These are phyloP conservation scores for Chlorella sp. DNA, from an alignment of 139 green algal genomes.

Conservation along the genomic window DNA sequence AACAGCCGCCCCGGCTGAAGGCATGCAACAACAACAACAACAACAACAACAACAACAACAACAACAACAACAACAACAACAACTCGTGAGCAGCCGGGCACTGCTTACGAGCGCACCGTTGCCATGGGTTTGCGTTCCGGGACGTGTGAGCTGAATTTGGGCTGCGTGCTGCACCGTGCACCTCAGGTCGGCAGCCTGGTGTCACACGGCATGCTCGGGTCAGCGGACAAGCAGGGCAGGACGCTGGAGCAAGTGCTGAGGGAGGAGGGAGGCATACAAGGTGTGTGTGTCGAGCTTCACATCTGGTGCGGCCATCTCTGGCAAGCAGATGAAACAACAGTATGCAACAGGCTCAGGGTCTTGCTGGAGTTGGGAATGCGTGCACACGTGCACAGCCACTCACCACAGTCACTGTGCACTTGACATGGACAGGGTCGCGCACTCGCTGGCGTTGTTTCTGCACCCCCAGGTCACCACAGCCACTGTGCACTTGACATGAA, in stretches of 20 bases:
- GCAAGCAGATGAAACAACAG: too few relatives aligned
- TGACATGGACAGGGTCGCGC: background rate
- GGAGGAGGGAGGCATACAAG: constrained; percentile 11
- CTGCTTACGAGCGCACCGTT: too few relatives aligned
- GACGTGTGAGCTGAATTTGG: too few relatives aligned
- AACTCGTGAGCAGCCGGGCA: background rate
- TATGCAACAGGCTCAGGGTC: background rate
- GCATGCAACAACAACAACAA: too few relatives aligned
- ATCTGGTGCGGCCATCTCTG: too few relatives aligned
- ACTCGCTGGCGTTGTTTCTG: background rate
- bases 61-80: too few relatives aligned
- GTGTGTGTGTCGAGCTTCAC: background rate
- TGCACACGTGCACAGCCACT: background rate
- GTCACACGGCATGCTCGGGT: constrained; percentile 39
- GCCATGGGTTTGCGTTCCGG: too few relatives aligned
- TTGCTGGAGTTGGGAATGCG: background rate
- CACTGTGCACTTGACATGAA: background rate
- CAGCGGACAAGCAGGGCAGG: constrained; percentile 42
- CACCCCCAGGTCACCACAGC: background rate
- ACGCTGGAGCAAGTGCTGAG: constrained; percentile 29
- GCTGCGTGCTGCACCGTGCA: too few relatives aligned
- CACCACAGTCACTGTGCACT: background rate
- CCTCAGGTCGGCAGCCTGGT: constrained; percentile 57
- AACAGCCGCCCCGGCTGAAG: background rate
- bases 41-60: too few relatives aligned